Base-by-base conservation (phyloP, 352 stramenopile species). In the Pythium phragmitis region DNA sequence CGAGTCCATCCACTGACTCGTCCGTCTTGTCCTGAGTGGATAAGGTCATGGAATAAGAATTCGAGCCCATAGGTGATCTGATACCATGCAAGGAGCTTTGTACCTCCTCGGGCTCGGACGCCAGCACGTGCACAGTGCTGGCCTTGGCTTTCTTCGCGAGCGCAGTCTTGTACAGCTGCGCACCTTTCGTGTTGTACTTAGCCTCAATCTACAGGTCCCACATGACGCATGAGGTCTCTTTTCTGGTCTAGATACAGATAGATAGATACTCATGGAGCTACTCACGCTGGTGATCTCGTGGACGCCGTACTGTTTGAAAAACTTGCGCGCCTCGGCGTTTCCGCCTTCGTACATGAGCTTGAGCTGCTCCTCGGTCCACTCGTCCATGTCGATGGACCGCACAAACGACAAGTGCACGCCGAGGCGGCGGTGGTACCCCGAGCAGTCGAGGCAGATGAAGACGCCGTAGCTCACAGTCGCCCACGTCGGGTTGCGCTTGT, bases 391-490 rank as follows among this genome's bases (percentile, higher is more conserved):
- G 36, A 97, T 91, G 34, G 94, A 98, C 33, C 95, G 82, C 64
- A 98, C 93, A 60, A 98, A 98, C 26, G 88, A 96, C 56, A 98
- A 72, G 68, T 98, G 94, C 48, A 98, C 91, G 45, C 95, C 95
- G 51, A 98, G 71, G 34, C 88, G 87, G 36, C 95, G 88, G 69
- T 98, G 96, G 66, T 98, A 94, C 0, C 89, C 94, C 2, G 89
- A 97, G 75, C 95, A 98, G 67, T 98, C 94, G 45, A 98, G 78
- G 67, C 96, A 98, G 66, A 98, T 98, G 66, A 98, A 98, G 43
- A 98, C 91, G 65, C 96, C 96, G 73, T 98, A 98, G 16, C 89
- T 97, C 60, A 97, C 93, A 1, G 91, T 98, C 14, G 94, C 94
- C 96, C 96, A 99, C 51, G 82, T 97, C 41, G 96, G 96, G 73